Conservation (phyloP, 1,284 basidiomycete species). For the Apiotrichum laibachii region DNA sequence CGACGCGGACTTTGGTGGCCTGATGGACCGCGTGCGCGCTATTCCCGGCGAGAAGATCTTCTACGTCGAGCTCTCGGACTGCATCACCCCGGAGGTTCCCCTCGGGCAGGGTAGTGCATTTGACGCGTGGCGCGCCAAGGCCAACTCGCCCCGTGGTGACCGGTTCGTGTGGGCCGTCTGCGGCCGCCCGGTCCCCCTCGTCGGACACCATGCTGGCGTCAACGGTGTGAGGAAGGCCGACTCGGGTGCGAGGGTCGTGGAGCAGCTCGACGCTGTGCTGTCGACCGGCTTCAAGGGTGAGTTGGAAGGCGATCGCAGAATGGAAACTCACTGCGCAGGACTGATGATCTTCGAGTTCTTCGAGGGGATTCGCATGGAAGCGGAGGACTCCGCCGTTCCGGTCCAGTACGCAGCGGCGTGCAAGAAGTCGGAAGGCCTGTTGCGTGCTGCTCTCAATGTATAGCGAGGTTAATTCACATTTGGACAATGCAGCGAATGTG, state of each 20-base stretch:
- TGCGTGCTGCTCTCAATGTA: background rate
- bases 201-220: conserved; percentile 14
- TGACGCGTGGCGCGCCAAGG: conserved; percentile 10
- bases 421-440: background rate
- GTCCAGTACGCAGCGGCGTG: conserved; percentile 1
- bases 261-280: conserved; percentile 16
- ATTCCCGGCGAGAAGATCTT: conserved; percentile 19
- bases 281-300: conserved; percentile 20
- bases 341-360: conserved; percentile 13
- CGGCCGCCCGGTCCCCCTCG: conserved; percentile 12
- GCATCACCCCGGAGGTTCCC: conserved; percentile 2
- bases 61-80: conserved; percentile 18
- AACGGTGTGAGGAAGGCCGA: background rate
- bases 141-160: conserved; percentile 7
- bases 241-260: conserved; percentile 12
- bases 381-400: background rate
- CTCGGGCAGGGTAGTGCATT: conserved; percentile 7
- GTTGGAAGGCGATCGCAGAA: background rate
- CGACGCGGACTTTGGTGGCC: conserved; percentile 1
- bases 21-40: conserved; percentile 3
- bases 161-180: conserved; percentile 18
- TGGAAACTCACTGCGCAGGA: background rate
- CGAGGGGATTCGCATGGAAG: conserved; percentile 9
- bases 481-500: no score
- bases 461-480: background rate